Evolutionary conservation across 805 yeast genomes (phyloP).

Genomic region (Priceomyces medius): DNA sequence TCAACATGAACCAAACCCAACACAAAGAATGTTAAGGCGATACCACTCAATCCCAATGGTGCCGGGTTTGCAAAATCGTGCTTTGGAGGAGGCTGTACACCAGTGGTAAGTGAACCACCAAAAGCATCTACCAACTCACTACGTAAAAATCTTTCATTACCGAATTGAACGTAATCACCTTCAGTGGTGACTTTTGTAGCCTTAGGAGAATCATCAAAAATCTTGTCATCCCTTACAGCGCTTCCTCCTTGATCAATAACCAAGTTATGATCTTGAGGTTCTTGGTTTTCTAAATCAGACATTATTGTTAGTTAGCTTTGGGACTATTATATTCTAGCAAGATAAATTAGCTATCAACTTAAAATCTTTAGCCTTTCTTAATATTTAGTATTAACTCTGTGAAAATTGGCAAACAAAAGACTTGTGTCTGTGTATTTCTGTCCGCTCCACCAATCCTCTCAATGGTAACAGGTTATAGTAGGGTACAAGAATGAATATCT

Average conservation of each 20-base stretch:
- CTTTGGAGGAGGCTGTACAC: slow-evolving; percentile 44
- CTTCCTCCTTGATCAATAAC: slow-evolving; percentile 13
- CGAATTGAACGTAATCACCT: slow-evolving; percentile 67
- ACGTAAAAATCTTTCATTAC: slow-evolving; percentile 65
- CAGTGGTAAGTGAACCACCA: slow-evolving; percentile 84
- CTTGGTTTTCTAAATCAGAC: slow-evolving; percentile 38
- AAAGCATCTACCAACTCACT: slow-evolving; percentile 63
- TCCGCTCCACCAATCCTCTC: no score
- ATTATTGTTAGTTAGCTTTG: no score
- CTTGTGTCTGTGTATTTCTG: no score
- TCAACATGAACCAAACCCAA: slow-evolving; percentile 61
- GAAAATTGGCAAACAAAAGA: no score
- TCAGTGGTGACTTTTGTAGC: slow-evolving; percentile 41
- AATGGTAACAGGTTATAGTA: no score
- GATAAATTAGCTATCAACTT: no score
- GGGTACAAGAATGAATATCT: no score
- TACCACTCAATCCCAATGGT: slow-evolving; percentile 70
- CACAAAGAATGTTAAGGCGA: slow-evolving; percentile 67
- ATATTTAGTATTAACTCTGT: no score
- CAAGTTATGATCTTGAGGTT: slow-evolving; percentile 29
- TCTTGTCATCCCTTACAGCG: slow-evolving; percentile 2
- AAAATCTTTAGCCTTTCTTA: no score
- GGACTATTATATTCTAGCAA: no score
- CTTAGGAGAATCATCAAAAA: slow-evolving; percentile 9
- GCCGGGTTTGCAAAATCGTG: slow-evolving; percentile 64